Evolutionary conservation across 495 filamentous ascomycete species (phyloP), one percentile per base, ranked within the genome.

Genomic region (Aspergillus steynii): DNA sequence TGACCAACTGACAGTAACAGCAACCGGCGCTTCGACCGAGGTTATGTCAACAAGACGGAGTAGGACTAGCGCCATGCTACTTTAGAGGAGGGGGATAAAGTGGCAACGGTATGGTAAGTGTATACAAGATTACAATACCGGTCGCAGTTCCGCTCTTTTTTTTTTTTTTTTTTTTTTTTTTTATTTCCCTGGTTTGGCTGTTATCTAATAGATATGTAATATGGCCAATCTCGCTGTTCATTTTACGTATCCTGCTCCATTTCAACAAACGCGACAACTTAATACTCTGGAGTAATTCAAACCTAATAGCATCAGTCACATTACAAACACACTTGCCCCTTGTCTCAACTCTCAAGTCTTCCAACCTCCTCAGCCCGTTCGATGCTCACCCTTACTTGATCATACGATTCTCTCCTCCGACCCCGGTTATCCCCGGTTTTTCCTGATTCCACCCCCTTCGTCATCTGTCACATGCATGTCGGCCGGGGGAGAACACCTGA

Each of bases 401-500:
- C 37, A 4, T 42, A 42, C 37, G 37, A 50, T 50, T 14, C 1
- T 27, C 48, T 27, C 20, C 15, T 50, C 27, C 48, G 20, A 7
- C 15, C 29, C 29, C 51, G 27, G 15, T 53, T 53, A 15, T n/a
- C 51, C 51, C 37, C 37, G 37, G 37, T 4, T 42, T 42, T 20
- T 42, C 12, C 37, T 42, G 14, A 42, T 42, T 12, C 9, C 37
- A 42, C 20, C 37, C 12, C 37, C 9, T 42, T 42, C 37, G 37
- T 54, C 56, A 59, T 58, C 31, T 32, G 28, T 67, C 68, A 70
- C 65, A 85, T 88, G 87, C 74, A 93, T 93, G 90, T 92, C 90
- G 77, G 79, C 80, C 72, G 83, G 82, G 66, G 86, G 83, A 61
- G 83, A 85, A 66, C 89, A 87, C 77, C 89, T 96, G 69, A 93